Percentiles rank a stretch among this genome's conserved stretches.
Evolutionary conservation across 345 rosid species (phyloP).

Genomic region (Eucalyptus erythrocorys): DNA sequence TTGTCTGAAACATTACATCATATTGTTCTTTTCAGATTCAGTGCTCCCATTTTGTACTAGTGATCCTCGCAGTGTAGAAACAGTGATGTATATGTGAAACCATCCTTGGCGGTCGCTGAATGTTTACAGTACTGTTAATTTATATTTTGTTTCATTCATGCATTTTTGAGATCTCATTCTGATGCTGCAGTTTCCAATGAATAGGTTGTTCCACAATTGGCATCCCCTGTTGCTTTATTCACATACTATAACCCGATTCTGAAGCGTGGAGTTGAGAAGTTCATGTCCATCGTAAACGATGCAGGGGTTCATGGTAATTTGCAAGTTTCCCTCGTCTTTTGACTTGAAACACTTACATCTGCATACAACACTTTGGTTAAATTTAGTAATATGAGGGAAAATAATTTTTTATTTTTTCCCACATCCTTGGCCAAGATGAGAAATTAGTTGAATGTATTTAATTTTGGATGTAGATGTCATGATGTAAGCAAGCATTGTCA

Average conservation of each 20-base stretch:
- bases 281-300: constrained; percentile 56
- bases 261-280: constrained; percentile 52
- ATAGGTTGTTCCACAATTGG: constrained; percentile 77
- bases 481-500: neutral
- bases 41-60: neutral
- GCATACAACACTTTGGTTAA: neutral
- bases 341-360: neutral
- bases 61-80: neutral
- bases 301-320: constrained; percentile 67
- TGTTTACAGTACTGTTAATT: neutral
- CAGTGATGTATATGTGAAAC: neutral
- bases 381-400: neutral
- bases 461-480: neutral
- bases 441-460: neutral
- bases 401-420: neutral
- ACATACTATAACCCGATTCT: constrained; percentile 93
- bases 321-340: neutral
- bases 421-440: neutral
- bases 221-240: constrained; percentile 89
- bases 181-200: neutral
- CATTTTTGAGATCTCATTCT: neutral
- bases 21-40: neutral
- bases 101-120: neutral
- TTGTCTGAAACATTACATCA: neutral
- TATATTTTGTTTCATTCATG: neutral